Conservation (phyloP, 2,329 filamentous ascomycete genomes). For the Xenoacremonium recifei region DNA sequence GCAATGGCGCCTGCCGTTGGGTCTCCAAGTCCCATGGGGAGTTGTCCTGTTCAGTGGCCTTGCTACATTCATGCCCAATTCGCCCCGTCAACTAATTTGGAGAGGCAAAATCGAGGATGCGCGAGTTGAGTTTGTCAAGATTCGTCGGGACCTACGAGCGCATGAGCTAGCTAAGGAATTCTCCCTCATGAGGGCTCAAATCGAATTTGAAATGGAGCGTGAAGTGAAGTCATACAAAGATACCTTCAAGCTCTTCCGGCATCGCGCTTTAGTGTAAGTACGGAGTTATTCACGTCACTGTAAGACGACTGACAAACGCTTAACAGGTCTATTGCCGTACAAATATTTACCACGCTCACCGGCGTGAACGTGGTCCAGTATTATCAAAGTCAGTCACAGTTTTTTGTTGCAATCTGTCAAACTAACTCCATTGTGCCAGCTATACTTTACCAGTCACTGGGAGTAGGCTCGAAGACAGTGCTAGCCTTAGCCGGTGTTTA, state of each 20-base stretch:
- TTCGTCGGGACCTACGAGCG: background rate
- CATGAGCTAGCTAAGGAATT: background rate
- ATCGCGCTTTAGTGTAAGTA: background rate
- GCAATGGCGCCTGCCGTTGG: background rate
- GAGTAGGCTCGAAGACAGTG: background rate
- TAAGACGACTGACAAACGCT: background rate
- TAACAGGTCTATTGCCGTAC: background rate
- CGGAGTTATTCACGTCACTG: background rate
- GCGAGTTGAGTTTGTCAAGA: background rate
- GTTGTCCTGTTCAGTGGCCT: background rate
- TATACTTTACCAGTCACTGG: background rate
- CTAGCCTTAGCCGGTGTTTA: background rate
- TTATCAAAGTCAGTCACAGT: background rate
- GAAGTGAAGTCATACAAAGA: background rate
- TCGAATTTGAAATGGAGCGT: background rate
- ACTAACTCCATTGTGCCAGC: background rate
- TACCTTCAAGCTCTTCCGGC: background rate
- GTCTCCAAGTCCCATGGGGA: background rate
- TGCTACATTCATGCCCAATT: background rate
- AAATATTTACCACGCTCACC: background rate
- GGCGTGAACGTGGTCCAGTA: background rate
- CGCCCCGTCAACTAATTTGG: background rate
- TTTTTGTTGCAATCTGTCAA: background rate
- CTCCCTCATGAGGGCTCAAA: background rate
- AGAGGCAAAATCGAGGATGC: background rate